These are phyloP conservation scores for Aschersonia sp. DNA, from an alignment of 2,329 filamentous ascomycete genomes.

Conservation along the genomic window DNA sequence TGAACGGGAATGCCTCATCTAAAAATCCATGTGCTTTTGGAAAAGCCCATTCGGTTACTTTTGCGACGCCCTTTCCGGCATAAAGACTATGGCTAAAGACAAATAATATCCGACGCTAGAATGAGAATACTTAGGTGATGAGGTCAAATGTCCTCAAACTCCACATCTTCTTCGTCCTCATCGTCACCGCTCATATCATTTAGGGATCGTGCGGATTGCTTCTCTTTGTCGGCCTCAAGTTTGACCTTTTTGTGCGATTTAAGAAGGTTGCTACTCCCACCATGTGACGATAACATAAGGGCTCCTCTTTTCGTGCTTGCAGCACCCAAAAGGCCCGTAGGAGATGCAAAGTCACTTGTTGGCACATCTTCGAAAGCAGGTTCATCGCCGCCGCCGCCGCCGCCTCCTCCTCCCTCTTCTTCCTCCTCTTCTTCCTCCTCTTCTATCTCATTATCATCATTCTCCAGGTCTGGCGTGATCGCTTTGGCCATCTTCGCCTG, in stretches of 20 bases:
- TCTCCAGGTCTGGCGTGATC: conserved; percentile 15
- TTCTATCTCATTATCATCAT: conserved; percentile 18
- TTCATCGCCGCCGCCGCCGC: conserved; percentile 26
- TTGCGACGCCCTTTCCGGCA: too few relatives aligned
- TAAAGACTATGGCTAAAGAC: too few relatives aligned
- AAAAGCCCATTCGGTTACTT: too few relatives aligned
- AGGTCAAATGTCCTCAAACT: conserved; percentile 41
- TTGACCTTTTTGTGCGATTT: conserved; percentile 30
- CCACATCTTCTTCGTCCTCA: conserved; percentile 22
- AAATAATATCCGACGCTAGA: neutral
- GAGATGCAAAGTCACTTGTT: conserved; percentile 18
- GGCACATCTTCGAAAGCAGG: conserved; percentile 34
- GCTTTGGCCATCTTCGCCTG: conserved; percentile 29
- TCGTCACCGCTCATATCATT: conserved; percentile 33
- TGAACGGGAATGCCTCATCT: too few relatives aligned
- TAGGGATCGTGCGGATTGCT: conserved; percentile 21
- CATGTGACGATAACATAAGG: conserved; percentile 11
- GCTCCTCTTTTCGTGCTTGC: conserved; percentile 19
- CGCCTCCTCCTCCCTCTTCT: neutral
- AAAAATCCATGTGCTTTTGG: too few relatives aligned
- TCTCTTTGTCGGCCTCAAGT: conserved; percentile 35
- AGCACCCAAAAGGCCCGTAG: conserved; percentile 16
- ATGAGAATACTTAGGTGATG: neutral
- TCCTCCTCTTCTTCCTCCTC: conserved; percentile 8
- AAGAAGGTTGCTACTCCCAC: neutral